Conservation (phyloP, 2,329 filamentous ascomycete species). For the Xylaria sp. region DNA sequence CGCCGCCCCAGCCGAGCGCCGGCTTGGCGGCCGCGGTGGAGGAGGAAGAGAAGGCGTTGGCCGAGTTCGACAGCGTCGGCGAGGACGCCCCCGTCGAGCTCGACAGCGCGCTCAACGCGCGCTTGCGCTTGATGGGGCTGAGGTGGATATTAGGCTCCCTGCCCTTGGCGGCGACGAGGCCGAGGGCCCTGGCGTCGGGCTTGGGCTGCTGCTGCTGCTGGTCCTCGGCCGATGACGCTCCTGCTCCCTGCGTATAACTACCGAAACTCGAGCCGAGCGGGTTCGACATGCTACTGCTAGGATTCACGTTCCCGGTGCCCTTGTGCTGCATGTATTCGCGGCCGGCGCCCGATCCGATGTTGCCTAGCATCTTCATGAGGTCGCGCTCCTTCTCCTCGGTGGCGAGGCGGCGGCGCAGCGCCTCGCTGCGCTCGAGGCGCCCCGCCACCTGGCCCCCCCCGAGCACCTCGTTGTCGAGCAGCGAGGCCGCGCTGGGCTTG, state of each 20-base stretch:
- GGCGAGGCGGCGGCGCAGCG: slow-evolving; percentile 64
- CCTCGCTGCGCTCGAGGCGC: slow-evolving; percentile 65
- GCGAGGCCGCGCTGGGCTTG: slow-evolving; percentile 56
- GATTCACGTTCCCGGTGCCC: slow-evolving; percentile 15
- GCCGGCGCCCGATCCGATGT: slow-evolving; percentile 66
- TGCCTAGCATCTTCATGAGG: slow-evolving; percentile 68
- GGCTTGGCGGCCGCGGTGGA: neutral
- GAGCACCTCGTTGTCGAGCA: slow-evolving; percentile 65
- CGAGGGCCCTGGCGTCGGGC: slow-evolving; percentile 49
- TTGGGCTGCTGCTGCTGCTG: slow-evolving; percentile 42
- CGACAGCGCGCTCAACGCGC: slow-evolving; percentile 52
- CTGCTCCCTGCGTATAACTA: neutral
- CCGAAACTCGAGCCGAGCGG: slow-evolving; percentile 13
- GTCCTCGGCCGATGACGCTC: slow-evolving; percentile 37
- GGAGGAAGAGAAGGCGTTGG: slow-evolving; percentile 13
- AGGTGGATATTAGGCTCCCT: slow-evolving; percentile 54
- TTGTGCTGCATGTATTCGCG: slow-evolving; percentile 67
- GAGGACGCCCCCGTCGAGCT: slow-evolving; percentile 14
- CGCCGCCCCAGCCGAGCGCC: slow-evolving; percentile 60
- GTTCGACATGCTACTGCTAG: neutral
- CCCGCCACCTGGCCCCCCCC: slow-evolving; percentile 52
- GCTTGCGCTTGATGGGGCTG: slow-evolving; percentile 64
- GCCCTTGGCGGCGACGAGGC: slow-evolving; percentile 44
- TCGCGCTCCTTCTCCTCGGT: slow-evolving; percentile 73
- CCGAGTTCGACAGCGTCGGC: slow-evolving; percentile 41